These are phyloP conservation scores for Lipomyces chichibuensis DNA, from an alignment of 805 yeast genomes.

Conservation along the genomic window DNA sequence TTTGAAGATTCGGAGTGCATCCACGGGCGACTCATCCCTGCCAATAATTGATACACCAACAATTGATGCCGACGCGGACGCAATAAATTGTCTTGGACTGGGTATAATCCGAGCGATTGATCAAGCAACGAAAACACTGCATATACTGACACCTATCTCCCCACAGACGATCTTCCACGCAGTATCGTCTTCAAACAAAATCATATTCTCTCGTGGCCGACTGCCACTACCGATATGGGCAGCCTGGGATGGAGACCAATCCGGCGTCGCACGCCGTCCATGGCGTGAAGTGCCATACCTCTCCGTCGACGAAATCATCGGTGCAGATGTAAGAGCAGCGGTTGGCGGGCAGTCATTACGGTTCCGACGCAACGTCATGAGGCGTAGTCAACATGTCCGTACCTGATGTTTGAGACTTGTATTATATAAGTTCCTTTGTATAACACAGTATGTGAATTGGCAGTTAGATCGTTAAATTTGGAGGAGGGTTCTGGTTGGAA, in stretches of 20 bases:
- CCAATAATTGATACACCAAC: conserved; percentile 8
- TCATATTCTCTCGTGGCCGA: conserved; percentile 25
- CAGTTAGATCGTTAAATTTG: too few species aligned
- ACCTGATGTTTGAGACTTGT: background rate
- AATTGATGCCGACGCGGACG: conserved; percentile 4
- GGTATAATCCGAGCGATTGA: conserved; percentile 29
- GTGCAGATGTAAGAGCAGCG: background rate
- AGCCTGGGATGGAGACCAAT: conserved; percentile 19
- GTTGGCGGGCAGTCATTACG: conserved; percentile 27
- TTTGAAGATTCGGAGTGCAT: background rate
- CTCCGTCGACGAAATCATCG: conserved; percentile 11
- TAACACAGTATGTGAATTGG: too few species aligned
- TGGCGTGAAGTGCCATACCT: conserved; percentile 29
- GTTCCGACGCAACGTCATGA: conserved; percentile 28
- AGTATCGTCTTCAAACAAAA: background rate
- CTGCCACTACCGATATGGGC: conserved; percentile 26
- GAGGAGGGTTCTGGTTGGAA: too few species aligned
- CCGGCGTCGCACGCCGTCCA: conserved; percentile 15
- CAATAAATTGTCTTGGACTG: conserved; percentile 23
- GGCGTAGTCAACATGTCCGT: conserved; percentile 21
- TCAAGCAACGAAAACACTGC: conserved; percentile 3
- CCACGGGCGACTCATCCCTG: background rate
- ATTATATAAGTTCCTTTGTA: background rate
- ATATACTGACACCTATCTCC: conserved; percentile 16
- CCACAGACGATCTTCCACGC: background rate